A percentile compares a stretch with the other conserved stretches of the same genome.
Evolutionary conservation across 805 yeast species (phyloP).

Genomic region (Hagleromyces aurorensis): DNA sequence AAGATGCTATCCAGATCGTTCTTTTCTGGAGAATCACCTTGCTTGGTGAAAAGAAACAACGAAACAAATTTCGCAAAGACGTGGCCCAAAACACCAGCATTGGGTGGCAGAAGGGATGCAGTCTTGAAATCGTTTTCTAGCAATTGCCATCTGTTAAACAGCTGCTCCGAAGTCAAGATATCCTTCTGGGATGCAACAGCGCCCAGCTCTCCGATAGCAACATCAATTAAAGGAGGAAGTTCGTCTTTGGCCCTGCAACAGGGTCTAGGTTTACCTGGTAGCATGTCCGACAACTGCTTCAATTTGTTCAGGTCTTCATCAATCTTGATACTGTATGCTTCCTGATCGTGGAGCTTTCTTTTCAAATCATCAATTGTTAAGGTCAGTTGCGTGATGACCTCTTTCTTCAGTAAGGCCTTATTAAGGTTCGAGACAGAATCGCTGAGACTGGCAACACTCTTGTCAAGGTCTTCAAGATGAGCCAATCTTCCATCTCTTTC

Average conservation of each 20-base stretch:
- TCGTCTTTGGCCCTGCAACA: conserved; percentile 17
- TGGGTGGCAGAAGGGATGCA: conserved; percentile 84
- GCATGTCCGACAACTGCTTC: conserved; percentile 18
- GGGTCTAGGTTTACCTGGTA: conserved; percentile 19
- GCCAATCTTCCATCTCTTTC: conserved; percentile 78
- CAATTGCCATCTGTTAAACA: conserved; percentile 70
- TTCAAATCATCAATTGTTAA: conserved; percentile 18
- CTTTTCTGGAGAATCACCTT: conserved; percentile 70
- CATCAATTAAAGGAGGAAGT: conserved; percentile 19
- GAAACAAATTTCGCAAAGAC: conserved; percentile 72
- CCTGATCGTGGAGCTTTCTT: conserved; percentile 16
- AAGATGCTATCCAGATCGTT: conserved; percentile 78
- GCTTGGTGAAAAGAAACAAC: conserved; percentile 63
- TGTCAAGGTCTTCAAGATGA: conserved; percentile 52
- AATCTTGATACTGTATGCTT: conserved; percentile 24
- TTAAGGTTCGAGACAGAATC: conserved; percentile 36
- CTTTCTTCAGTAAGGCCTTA: conserved; percentile 31
- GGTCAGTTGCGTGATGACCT: conserved; percentile 28
- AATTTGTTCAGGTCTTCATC: conserved; percentile 31
- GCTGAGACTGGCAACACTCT: conserved; percentile 43
- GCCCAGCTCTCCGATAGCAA: conserved; percentile 38
- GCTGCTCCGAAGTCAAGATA: conserved; percentile 68
- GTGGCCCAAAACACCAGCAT: conserved; percentile 93
- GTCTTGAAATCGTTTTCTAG: conserved; percentile 81
- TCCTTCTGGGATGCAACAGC: conserved; percentile 36